These are phyloP conservation scores for Angomonas deanei DNA, from an alignment of 208 protist genomes.

Conservation along the genomic window DNA sequence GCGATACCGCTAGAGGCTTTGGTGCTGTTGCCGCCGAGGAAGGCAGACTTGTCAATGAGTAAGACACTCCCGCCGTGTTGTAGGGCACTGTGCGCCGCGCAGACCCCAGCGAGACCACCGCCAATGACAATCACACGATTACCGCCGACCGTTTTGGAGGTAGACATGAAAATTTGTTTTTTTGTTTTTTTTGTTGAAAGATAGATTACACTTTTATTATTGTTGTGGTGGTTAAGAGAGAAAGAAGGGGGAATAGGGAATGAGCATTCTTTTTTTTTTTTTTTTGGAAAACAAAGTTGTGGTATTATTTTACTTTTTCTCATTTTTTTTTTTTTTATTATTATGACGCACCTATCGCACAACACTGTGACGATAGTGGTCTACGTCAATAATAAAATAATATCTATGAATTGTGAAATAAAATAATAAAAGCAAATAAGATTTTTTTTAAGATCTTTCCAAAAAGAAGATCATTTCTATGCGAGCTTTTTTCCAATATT, in stretches of 20 bases:
- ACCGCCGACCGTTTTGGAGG: conserved; percentile 6
- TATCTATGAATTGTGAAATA: too few relatives aligned
- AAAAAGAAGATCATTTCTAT: too few relatives aligned
- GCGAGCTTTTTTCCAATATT: too few relatives aligned
- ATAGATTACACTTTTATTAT: neutral
- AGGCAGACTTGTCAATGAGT: conserved; percentile 88
- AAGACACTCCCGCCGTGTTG: conserved; percentile 58
- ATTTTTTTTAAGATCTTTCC: too few relatives aligned
- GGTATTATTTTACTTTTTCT: too few relatives aligned
- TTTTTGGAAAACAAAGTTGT: too few relatives aligned
- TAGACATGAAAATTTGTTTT: neutral
- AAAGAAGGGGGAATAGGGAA: neutral
- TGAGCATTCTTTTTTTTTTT: conserved; percentile 1
- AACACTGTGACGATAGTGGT: too few relatives aligned
- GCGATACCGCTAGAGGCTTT: conserved; percentile 94
- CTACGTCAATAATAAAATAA: too few relatives aligned
- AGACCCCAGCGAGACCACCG: conserved; percentile 58
- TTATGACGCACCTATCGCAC: too few relatives aligned
- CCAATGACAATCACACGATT: conserved; percentile 49
- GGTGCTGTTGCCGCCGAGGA: conserved; percentile 71
- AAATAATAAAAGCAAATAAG: too few relatives aligned
- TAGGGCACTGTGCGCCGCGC: conserved; percentile 37
- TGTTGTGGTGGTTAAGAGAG: neutral
- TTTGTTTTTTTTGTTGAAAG: neutral
- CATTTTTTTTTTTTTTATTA: too few relatives aligned